Evolutionary conservation across 2,329 filamentous ascomycete genomes (phyloP), one percentile per base, ranked within the genome.

Genomic region (Colletotrichum zoysiae): DNA sequence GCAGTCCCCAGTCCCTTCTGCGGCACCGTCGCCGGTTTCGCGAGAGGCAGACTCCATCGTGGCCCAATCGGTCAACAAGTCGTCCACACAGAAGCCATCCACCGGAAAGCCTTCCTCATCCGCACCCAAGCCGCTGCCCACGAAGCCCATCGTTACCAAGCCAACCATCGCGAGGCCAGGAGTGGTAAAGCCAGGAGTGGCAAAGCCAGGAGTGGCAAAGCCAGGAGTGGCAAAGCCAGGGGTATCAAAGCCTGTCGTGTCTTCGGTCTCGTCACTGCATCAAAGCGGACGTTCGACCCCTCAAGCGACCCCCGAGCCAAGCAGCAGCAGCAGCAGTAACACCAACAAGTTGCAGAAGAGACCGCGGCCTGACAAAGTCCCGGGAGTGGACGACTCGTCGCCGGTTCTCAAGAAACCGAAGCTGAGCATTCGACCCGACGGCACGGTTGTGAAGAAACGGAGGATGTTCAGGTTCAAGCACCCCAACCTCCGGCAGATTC

Each of bases 341-440:
- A 58, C 8, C 35, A 58, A 58, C 14, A 77, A 76, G 58, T 74
- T 72, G 20, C 74, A 75, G 11, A 84, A 84, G 71, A 78, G 82
- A 20, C 78, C 82, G 23, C 80, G 80, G 3, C 76, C 81, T 44
- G 82, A 83, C 18, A 82, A 81, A 67, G 78, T 81, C 4, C 81
- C 82, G 33, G 74, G 76, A 23, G 75, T 80, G 5, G 81, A 82
- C 48, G 74, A 76, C 35, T 74, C 76, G 5, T 76, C 77, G 1
- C 82, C 82, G 1, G 79, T 78, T 35, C 77, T 81, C 0, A 84
- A 84, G 76, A 79, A 82, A 16, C 79, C 81, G 5, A 84, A 84
- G 76, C 77, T 74, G 20, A 67, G 55, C 30, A 20, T 78, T 8
- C 80, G 82, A 18, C 70, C 76, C 1, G 75, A 75, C 20, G 69